Evolutionary conservation across 1,284 basidiomycete genomes (phyloP), one percentile per base, ranked within the genome.

Genomic region (Tilletia horrida): DNA sequence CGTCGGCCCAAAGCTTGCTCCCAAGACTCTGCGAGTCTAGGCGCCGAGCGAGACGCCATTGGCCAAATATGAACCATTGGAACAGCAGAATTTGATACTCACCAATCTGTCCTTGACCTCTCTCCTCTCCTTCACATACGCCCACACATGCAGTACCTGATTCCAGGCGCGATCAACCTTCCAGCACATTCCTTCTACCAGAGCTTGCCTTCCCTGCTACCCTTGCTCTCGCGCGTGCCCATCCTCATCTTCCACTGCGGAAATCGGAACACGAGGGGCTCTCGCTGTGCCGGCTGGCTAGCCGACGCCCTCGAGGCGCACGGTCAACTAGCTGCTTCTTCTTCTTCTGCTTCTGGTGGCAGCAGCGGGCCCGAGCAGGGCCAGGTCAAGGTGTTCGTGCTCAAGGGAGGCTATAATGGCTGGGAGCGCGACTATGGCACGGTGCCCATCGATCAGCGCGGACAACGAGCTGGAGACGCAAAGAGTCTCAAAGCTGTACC

Each of bases 171-270:
- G 0, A 72, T 83, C 68, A 83, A 83, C 65, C 72, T 83, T 0
- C 82, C 82, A 2, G 79, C 82, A 0, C 82, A 83, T 31, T 77
- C 82, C 2, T 73, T 83, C 55, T 79, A 81, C 40, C 77, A 74
- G 6, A 75, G 79, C 0, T 66, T 82, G 9, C 73, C 76, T 0
- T 69, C 70, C 7, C 71, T 83, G 1, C 48, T 77, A 3, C 73
- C 75, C 9, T 61, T 81, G 25, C 71, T 83, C 14, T 72, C 74
- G 1, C 66, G 57, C 25, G 69, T 77, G n/a, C 79, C 81, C 7
- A 67, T 73, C 29, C 67, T 82, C 18, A 64, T 81, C 27, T 82
- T 82, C 66, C 79, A 82, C 69, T 82, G 81, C 70, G 77, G 79
- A 59, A 78, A 73, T 40, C 78, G 73, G 67, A 77, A 71, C 21